A percentile compares a stretch with the other conserved stretches of the same genome.
Conservation (phyloP, 768 basidiomycete species). For the Chalciporus piperatus region DNA sequence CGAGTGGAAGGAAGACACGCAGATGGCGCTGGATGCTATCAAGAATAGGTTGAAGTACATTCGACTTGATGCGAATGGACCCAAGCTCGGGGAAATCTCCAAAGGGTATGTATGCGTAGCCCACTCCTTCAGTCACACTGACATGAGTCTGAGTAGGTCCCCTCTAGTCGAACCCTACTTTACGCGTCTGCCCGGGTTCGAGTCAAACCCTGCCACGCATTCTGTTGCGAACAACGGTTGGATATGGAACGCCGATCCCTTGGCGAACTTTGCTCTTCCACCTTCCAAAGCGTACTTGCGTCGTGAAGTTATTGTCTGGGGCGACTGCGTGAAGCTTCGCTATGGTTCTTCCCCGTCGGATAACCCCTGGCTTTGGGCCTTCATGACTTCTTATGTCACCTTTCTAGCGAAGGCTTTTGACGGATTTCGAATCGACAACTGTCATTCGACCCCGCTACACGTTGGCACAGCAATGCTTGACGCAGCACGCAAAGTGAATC, state of each 20-base stretch:
- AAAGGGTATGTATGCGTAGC: constrained; percentile 50
- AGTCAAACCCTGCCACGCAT: constrained; percentile 52
- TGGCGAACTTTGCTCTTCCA: constrained; percentile 88
- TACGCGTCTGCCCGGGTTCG: constrained; percentile 71
- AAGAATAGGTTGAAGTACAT: constrained; percentile 76
- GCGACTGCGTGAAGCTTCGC: constrained; percentile 96
- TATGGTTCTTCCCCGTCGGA: constrained; percentile 78
- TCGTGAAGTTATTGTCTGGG: constrained; percentile 96
- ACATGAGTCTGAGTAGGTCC: constrained; percentile 42
- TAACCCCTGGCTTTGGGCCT: constrained; percentile 93
- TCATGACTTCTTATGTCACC: constrained; percentile 84
- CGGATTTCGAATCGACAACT: constrained; percentile 98
- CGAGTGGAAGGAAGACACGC: constrained; percentile 84
- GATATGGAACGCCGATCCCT: constrained; percentile 96
- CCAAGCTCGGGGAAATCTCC: constrained; percentile 77
- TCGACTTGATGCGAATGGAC: constrained; percentile 79
- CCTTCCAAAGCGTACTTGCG: constrained; percentile 94
- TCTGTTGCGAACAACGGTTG: constrained; percentile 97
- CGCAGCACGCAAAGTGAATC: constrained; percentile 81
- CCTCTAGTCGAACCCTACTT: constrained; percentile 93
- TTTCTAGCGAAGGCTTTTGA: constrained; percentile 82
- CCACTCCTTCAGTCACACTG: constrained; percentile 2
- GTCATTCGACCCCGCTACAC: constrained; percentile 93
- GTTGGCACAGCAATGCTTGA: constrained; percentile 97
- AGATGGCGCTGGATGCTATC: constrained; percentile 69